Conservation (phyloP, 2,329 filamentous ascomycete species). For the Cadophora sp. region DNA sequence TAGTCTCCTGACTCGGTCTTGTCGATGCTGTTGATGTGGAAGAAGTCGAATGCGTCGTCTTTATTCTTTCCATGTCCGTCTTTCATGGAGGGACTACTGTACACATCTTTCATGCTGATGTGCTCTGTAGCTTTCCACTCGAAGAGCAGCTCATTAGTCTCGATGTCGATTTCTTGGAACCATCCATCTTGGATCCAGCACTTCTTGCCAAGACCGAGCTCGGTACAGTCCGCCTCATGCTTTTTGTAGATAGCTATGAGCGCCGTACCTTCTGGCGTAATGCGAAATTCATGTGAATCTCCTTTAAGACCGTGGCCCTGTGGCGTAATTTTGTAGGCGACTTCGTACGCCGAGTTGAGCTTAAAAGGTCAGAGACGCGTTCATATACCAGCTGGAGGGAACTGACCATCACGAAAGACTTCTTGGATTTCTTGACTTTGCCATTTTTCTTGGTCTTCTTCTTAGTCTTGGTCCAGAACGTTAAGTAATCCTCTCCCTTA, state of each 20-base stretch:
- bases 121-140: slow-evolving; percentile 56
- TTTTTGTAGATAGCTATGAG: slow-evolving; percentile 26
- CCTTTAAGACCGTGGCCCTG: slow-evolving; percentile 21
- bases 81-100: slow-evolving; percentile 23
- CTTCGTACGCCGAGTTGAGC: slow-evolving; percentile 12
- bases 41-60: slow-evolving; percentile 37
- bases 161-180: slow-evolving; percentile 59
- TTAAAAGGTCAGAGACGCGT: background rate
- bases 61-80: slow-evolving; percentile 29
- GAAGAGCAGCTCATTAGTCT: slow-evolving; percentile 55
- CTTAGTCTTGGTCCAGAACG: slow-evolving; percentile 23
- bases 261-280: slow-evolving; percentile 25
- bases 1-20: slow-evolving; percentile 51
- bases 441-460: slow-evolving; percentile 20
- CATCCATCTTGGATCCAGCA: slow-evolving; percentile 32
- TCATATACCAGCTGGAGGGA: background rate
- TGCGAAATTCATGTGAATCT: slow-evolving; percentile 26
- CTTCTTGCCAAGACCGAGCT: slow-evolving; percentile 16
- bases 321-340: slow-evolving; percentile 18
- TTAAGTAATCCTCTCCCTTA: slow-evolving; percentile 24
- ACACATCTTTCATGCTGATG: slow-evolving; percentile 30
- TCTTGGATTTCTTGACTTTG: slow-evolving; percentile 12
- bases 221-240: slow-evolving; percentile 19
- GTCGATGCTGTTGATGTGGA: slow-evolving; percentile 47
- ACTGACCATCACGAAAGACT: slow-evolving; percentile 20